Conservation (phyloP, 2,329 filamentous ascomycete genomes). For the Ilyonectria robusta region DNA sequence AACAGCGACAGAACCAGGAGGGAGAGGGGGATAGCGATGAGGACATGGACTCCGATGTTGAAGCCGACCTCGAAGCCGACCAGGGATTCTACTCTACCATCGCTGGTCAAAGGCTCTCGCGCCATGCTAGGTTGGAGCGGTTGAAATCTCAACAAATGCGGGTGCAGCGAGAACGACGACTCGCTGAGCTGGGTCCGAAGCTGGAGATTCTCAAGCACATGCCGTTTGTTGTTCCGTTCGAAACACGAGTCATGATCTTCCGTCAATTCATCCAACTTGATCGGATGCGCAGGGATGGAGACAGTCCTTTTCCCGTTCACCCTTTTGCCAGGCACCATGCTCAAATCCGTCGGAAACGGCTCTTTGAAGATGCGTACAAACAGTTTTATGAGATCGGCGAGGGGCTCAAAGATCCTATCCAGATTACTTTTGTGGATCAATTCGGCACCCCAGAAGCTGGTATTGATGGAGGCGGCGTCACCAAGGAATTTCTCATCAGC, state of each 20-base stretch:
- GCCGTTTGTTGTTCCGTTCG: constrained; percentile 96
- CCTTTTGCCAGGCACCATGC: constrained; percentile 77
- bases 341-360: constrained; percentile 80
- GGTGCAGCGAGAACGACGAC: constrained; percentile 76
- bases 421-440: constrained; percentile 95
- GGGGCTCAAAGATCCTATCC: constrained; percentile 92
- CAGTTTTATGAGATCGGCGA: constrained; percentile 87
- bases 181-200: constrained; percentile 86
- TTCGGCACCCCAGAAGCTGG: constrained; percentile 91
- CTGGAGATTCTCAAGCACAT: constrained; percentile 94
- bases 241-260: constrained; percentile 92
- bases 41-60: constrained; percentile 47
- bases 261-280: constrained; percentile 92
- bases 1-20: constrained; percentile 80
- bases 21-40: constrained; percentile 55
- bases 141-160: constrained; percentile 76
- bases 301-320: constrained; percentile 29
- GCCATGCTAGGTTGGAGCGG: constrained; percentile 75
- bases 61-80: constrained; percentile 50
- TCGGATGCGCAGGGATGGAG: constrained; percentile 46
- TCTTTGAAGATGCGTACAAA: constrained; percentile 89
- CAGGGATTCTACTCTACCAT: constrained; percentile 51
- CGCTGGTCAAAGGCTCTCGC: constrained; percentile 72
- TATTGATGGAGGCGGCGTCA: constrained; percentile 96
- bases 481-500: constrained; percentile 95